These are phyloP conservation scores for Earliella scabrosa DNA, from an alignment of 1,284 basidiomycete species.

Conservation along the genomic window DNA sequence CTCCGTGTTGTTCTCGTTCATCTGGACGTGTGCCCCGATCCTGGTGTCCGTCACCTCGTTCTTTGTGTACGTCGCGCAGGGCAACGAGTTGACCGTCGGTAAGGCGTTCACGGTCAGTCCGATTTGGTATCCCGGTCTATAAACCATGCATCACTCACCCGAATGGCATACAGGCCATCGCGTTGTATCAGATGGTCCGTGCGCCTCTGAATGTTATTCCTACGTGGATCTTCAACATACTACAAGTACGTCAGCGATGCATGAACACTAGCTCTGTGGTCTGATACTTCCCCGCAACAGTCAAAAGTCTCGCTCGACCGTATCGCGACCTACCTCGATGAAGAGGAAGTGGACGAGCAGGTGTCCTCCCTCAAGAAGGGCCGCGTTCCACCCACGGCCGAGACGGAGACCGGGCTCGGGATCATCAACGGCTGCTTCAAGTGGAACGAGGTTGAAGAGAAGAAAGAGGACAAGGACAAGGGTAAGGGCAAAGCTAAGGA, in stretches of 20 bases:
- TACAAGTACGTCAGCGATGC: slow-evolving; percentile 46
- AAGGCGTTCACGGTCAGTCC: slow-evolving; percentile 70
- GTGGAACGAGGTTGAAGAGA: slow-evolving; percentile 67
- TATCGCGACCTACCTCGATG: slow-evolving; percentile 79
- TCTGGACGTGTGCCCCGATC: slow-evolving; percentile 72
- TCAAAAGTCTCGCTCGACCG: slow-evolving; percentile 80
- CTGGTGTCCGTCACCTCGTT: slow-evolving; percentile 74
- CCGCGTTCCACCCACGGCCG: slow-evolving; percentile 28
- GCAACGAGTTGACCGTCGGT: slow-evolving; percentile 67
- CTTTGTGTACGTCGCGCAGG: slow-evolving; percentile 61
- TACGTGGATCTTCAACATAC: slow-evolving; percentile 63
- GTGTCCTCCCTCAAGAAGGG: slow-evolving; percentile 42
- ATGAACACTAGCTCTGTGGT: slow-evolving; percentile 10
- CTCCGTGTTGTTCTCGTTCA: slow-evolving; percentile 60
- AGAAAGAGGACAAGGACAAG: slow-evolving; percentile 36
- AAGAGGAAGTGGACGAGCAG: slow-evolving; percentile 68
- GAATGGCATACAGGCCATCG: slow-evolving; percentile 53
- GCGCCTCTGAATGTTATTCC: slow-evolving; percentile 76
- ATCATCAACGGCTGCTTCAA: slow-evolving; percentile 69
- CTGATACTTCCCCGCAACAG: slow-evolving; percentile 39
- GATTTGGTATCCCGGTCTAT: background rate
- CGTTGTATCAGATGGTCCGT: slow-evolving; percentile 74
- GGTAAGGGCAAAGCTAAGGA: slow-evolving; percentile 31
- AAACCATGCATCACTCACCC: background rate
- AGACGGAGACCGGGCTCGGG: slow-evolving; percentile 54